These are phyloP conservation scores for Bjerkandera adusta DNA, from an alignment of 1,284 basidiomycete genomes.

Conservation along the genomic window DNA sequence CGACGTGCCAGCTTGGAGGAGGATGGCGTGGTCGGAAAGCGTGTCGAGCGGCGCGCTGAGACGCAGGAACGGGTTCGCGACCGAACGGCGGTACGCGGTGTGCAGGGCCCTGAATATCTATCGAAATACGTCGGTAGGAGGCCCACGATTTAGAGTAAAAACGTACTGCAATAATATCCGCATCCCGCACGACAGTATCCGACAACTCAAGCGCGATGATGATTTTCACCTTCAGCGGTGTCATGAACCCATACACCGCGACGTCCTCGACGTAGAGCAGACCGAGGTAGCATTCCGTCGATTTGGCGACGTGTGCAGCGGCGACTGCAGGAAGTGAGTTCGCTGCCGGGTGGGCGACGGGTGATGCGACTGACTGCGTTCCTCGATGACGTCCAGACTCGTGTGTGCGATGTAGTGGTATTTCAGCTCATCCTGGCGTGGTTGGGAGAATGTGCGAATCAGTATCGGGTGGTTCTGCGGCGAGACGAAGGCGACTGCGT, in stretches of 20 bases:
- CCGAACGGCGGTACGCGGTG: conserved; percentile 73
- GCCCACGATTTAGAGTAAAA: neutral
- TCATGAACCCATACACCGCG: conserved; percentile 82
- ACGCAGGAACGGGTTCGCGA: conserved; percentile 77
- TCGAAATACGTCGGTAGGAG: neutral
- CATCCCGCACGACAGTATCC: conserved; percentile 76
- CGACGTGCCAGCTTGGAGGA: conserved; percentile 56
- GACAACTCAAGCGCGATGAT: conserved; percentile 71
- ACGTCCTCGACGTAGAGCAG: conserved; percentile 81
- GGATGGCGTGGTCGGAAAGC: conserved; percentile 48
- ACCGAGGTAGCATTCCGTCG: conserved; percentile 73
- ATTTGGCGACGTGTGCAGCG: conserved; percentile 48
- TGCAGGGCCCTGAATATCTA: conserved; percentile 84
- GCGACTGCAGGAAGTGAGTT: conserved; percentile 36
- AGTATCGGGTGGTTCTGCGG: conserved; percentile 79
- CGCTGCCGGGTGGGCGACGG: neutral
- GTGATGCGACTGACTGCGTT: conserved; percentile 43
- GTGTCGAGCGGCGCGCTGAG: conserved; percentile 49
- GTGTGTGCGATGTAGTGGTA: conserved; percentile 84
- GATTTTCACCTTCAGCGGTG: conserved; percentile 79
- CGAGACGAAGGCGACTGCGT: conserved; percentile 79
- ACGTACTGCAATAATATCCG: conserved; percentile 66
- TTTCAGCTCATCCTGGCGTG: conserved; percentile 66
- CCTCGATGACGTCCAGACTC: conserved; percentile 77
- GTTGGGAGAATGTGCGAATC: conserved; percentile 60